These are phyloP conservation scores for Ganoderma lucidum DNA, from an alignment of 1,284 basidiomycete genomes.

Conservation along the genomic window DNA sequence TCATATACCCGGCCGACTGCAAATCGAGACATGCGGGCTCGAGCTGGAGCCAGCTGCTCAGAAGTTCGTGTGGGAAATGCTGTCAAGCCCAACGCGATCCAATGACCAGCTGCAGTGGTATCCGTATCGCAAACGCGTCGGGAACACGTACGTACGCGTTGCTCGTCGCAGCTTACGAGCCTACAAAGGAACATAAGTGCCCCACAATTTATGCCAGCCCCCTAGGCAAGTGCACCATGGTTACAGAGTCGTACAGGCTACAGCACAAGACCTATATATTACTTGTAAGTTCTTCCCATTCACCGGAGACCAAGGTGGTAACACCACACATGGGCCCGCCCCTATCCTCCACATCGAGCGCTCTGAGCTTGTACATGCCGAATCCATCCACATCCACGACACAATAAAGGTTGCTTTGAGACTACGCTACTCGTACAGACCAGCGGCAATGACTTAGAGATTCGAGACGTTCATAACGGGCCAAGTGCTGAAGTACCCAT, in stretches of 20 bases:
- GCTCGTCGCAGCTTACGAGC: not conserved
- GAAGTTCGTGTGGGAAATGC: no score
- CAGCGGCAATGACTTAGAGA: constrained; percentile 24
- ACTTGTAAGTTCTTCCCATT: not conserved
- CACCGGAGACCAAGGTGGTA: not conserved
- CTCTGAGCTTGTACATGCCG: not conserved
- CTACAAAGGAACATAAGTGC: not conserved
- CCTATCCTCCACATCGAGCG: not conserved
- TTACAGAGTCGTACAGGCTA: constrained; percentile 7
- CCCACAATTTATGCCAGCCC: not conserved
- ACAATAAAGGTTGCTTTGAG: constrained; percentile 4
- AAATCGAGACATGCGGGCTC: no score
- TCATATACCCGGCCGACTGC: no score
- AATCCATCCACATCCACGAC: not conserved
- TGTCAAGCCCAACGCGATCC: not conserved
- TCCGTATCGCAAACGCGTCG: not conserved
- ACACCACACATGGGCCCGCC: not conserved
- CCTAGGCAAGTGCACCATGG: not conserved
- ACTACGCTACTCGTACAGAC: constrained; percentile 33
- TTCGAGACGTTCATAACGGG: constrained; percentile 36
- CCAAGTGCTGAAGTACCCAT: constrained; percentile 34
- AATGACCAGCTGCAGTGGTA: not conserved
- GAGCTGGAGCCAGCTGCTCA: no score
- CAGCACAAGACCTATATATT: constrained; percentile 14
- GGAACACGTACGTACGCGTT: no score